A percentile compares a stretch with the other conserved stretches of the same genome.
phyloP scores from a whole-genome alignment of 2,329 filamentous ascomycete species.

The Colletotrichum sp. region DNA sequence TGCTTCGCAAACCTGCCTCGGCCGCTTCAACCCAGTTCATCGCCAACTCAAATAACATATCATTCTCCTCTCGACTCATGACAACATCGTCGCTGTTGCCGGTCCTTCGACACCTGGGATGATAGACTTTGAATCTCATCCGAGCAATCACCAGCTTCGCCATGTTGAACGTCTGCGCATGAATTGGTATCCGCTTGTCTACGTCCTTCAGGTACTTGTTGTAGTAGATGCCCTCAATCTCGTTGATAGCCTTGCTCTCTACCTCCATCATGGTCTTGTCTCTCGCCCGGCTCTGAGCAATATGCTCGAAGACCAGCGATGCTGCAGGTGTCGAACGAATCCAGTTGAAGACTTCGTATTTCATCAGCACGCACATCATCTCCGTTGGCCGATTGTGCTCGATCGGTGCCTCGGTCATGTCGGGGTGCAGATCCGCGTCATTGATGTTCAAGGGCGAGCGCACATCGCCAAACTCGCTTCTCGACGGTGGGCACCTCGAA shows the following conservation, averaged over 20 bases:
- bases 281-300: neutral
- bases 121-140: conserved; percentile 33
- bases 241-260: conserved; percentile 28
- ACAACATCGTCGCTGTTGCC: neutral
- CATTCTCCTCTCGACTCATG: conserved; percentile 24
- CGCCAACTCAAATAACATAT: conserved; percentile 28
- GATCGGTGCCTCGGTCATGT: conserved; percentile 49
- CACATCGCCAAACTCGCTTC: conserved; percentile 35
- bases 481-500: neutral
- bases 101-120: conserved; percentile 25
- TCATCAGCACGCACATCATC: conserved; percentile 49
- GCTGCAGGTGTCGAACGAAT: conserved; percentile 26
- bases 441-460: conserved; percentile 62
- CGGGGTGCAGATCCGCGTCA: conserved; percentile 56
- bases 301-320: conserved; percentile 22
- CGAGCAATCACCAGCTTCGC: conserved; percentile 28
- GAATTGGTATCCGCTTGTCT: conserved; percentile 33
- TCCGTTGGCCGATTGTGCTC: conserved; percentile 58
- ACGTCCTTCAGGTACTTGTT: conserved; percentile 24
- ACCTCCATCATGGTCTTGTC: conserved; percentile 12
- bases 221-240: conserved; percentile 29
- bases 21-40: conserved; percentile 28
- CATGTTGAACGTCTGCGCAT: conserved; percentile 26
- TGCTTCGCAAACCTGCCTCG: conserved; percentile 24
- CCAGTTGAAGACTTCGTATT: conserved; percentile 33